Conservation (phyloP, 148 eudicot species). For the Drosera capensis region DNA sequence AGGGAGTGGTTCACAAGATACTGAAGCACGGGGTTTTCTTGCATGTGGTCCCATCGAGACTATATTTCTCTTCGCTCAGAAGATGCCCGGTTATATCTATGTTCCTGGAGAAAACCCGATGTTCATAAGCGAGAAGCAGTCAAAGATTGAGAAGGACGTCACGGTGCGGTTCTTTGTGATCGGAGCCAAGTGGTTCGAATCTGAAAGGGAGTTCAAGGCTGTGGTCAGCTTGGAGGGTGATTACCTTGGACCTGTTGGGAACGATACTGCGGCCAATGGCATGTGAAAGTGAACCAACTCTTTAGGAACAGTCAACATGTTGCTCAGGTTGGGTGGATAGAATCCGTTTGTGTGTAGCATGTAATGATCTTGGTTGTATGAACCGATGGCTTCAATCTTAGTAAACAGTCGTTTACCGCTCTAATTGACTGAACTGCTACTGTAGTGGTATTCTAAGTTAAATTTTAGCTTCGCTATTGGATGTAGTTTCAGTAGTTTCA, state of each 20-base stretch:
- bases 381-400: too few relatives aligned
- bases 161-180: slow-evolving; percentile 36
- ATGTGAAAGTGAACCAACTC: too few relatives aligned
- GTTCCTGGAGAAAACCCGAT: slow-evolving; percentile 55
- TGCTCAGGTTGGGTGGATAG: too few relatives aligned
- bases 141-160: slow-evolving; percentile 47
- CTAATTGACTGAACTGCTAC: too few relatives aligned
- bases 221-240: slow-evolving; percentile 54
- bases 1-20: slow-evolving; percentile 50
- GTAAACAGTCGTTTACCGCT: too few relatives aligned
- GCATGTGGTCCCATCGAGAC: slow-evolving; percentile 52
- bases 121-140: slow-evolving; percentile 42
- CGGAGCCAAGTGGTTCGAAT: slow-evolving; percentile 44
- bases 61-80: slow-evolving; percentile 41
- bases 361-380: too few relatives aligned
- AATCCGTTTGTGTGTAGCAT: too few relatives aligned
- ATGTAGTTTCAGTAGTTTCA: too few relatives aligned
- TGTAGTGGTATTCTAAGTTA: too few relatives aligned
- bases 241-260: slow-evolving; percentile 47
- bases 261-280: too few relatives aligned
- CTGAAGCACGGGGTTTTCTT: slow-evolving; percentile 52
- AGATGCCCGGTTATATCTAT: slow-evolving; percentile 45
- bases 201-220: slow-evolving; percentile 45
- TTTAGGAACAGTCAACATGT: too few relatives aligned
- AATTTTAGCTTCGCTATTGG: too few relatives aligned